These are phyloP conservation scores for Eucalyptus marginata DNA, from an alignment of 345 rosid genomes.

Conservation along the genomic window DNA sequence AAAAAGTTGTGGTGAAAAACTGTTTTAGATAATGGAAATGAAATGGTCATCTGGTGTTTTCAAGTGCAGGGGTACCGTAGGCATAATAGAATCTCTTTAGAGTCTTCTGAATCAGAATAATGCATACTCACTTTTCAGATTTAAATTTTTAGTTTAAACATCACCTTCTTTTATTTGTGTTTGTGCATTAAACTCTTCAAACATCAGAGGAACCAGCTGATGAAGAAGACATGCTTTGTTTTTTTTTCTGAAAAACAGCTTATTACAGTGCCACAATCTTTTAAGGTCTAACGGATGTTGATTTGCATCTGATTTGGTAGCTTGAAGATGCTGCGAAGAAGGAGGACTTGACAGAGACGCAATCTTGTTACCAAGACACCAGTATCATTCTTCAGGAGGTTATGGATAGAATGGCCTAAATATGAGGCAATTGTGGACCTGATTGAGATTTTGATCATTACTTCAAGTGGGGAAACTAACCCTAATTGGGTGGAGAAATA, in stretches of 20 bases:
- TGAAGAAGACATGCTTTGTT: neutral
- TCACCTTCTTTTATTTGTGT: neutral
- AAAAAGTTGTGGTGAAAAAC: neutral
- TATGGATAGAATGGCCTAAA: slow-evolving; percentile 44
- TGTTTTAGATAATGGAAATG: neutral
- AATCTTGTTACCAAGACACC: slow-evolving; percentile 41
- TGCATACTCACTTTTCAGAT: neutral
- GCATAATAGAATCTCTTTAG: neutral
- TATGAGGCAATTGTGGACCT: neutral
- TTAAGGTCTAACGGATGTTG: neutral
- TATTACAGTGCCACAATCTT: neutral
- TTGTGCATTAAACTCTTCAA: neutral
- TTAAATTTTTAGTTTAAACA: neutral
- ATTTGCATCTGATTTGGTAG: slow-evolving; percentile 11
- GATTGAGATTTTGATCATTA: neutral
- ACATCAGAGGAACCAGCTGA: neutral
- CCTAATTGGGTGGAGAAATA: neutral
- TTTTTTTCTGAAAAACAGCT: neutral
- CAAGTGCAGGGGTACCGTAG: neutral
- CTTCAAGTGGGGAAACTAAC: neutral
- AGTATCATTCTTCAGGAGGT: slow-evolving; percentile 56
- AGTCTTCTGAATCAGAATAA: neutral
- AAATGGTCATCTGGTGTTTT: neutral
- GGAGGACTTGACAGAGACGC: slow-evolving; percentile 37
- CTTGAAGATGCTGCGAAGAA: slow-evolving; percentile 61